phyloP scores from a whole-genome alignment of 176 grass and related monocot genomes.

The Poa annua region DNA sequence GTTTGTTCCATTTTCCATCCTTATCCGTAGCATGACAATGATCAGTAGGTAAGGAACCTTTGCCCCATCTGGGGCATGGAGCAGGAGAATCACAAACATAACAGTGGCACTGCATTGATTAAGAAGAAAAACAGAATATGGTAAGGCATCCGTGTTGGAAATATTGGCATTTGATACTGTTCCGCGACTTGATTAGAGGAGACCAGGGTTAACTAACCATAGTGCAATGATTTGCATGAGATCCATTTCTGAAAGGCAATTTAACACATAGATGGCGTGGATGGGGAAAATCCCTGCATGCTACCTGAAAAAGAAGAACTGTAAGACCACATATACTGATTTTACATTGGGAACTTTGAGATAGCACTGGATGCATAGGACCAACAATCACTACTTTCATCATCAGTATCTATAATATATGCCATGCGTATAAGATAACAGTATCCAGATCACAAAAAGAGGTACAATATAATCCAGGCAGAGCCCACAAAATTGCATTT shows the following conservation, averaged over 20 bases:
- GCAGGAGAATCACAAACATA: slow-evolving; percentile 87
- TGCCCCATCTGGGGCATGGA: slow-evolving; percentile 68
- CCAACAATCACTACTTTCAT: slow-evolving; percentile 5
- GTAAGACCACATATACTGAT: slow-evolving; percentile 3
- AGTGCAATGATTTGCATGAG: slow-evolving; percentile 66
- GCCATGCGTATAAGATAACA: background rate
- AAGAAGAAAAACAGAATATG: slow-evolving; percentile 37
- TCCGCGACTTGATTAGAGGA: background rate
- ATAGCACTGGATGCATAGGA: slow-evolving; percentile 18
- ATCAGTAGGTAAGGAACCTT: slow-evolving; percentile 38
- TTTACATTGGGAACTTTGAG: slow-evolving; percentile 18
- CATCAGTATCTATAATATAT: slow-evolving; percentile 3
- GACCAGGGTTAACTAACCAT: slow-evolving; percentile 59
- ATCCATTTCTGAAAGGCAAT: slow-evolving; percentile 63
- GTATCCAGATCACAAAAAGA: background rate
- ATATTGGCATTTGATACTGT: background rate
- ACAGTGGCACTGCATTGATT: slow-evolving; percentile 85
- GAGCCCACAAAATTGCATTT: background rate
- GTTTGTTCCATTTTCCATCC: slow-evolving; percentile 55
- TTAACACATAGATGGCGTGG: slow-evolving; percentile 79
- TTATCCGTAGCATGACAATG: slow-evolving; percentile 91
- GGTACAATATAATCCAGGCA: no score
- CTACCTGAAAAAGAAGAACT: slow-evolving; percentile 59
- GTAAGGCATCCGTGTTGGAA: slow-evolving; percentile 24
- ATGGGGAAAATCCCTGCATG: slow-evolving; percentile 95